Conservation (phyloP, 2,329 filamentous ascomycete species). For the Aspergillus caelatus region DNA sequence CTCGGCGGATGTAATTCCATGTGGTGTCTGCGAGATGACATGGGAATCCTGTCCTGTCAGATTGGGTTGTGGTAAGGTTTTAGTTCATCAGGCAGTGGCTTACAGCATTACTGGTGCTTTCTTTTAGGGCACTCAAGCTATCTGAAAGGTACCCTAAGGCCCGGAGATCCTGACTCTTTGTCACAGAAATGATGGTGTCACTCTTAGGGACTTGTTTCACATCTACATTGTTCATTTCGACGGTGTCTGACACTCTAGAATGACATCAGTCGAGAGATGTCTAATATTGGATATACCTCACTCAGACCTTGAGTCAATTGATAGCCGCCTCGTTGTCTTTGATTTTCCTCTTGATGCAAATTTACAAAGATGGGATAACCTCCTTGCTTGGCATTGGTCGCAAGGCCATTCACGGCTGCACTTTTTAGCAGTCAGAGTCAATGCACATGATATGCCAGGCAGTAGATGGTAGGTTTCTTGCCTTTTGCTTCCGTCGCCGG, state of each 20-base stretch:
- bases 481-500: conserved; percentile 56
- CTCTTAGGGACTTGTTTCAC: neutral
- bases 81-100: neutral
- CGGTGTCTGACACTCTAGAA: neutral
- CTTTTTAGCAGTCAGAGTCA: conserved; percentile 30
- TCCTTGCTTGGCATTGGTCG: conserved; percentile 53
- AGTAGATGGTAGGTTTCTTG: conserved; percentile 21
- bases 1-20: conserved; percentile 28
- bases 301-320: conserved; percentile 15
- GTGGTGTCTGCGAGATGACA: neutral
- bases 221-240: neutral
- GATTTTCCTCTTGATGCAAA: conserved; percentile 41
- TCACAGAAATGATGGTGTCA: neutral
- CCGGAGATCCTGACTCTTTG: conserved; percentile 17
- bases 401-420: conserved; percentile 56
- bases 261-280: neutral
- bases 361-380: conserved; percentile 53
- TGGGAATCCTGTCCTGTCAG: neutral
- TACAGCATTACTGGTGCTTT: neutral
- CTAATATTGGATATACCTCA: neutral
- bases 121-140: neutral
- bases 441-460: neutral
- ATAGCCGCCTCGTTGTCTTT: conserved; percentile 8
- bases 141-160: conserved; percentile 23
- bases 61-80: conserved; percentile 6